Conservation (phyloP, 148 eudicot species). For the Amaranthus cruentus region DNA sequence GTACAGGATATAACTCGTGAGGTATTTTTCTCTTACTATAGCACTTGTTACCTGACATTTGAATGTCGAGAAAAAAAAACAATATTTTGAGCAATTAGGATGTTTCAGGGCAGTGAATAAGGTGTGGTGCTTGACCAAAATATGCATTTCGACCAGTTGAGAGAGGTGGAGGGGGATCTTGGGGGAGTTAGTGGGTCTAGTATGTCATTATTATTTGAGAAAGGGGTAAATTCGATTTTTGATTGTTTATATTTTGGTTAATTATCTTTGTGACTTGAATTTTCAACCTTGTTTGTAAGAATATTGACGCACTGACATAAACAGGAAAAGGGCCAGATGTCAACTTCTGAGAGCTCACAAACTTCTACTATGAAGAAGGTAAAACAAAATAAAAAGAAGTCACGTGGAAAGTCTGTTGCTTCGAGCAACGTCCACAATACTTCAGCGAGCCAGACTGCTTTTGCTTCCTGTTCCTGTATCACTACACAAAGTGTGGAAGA, state of each 20-base stretch:
- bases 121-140: conserved; percentile 23
- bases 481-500: conserved; percentile 31
- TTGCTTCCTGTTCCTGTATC: conserved; percentile 30
- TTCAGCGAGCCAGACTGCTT: conserved; percentile 26
- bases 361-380: conserved; percentile 48
- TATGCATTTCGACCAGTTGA: conserved; percentile 20
- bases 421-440: conserved; percentile 32
- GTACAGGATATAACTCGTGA: conserved; percentile 30
- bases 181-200: conserved; percentile 25
- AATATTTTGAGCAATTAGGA: conserved; percentile 19
- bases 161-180: conserved; percentile 27
- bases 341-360: conserved; percentile 36
- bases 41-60: conserved; percentile 5
- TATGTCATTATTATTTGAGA: conserved; percentile 26
- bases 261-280: not conserved
- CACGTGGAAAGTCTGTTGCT: conserved; percentile 26
- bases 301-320: conserved; percentile 16
- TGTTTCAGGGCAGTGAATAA: conserved; percentile 51
- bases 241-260: conserved; percentile 5
- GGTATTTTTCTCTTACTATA: conserved; percentile 36
- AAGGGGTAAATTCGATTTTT: conserved; percentile 16
- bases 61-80: not conserved
- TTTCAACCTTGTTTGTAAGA: not conserved
- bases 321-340: conserved; percentile 48
- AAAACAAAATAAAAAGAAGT: conserved; percentile 57